These are phyloP conservation scores for Globisporangium emineosum DNA, from an alignment of 352 stramenopile genomes.

Conservation along the genomic window DNA sequence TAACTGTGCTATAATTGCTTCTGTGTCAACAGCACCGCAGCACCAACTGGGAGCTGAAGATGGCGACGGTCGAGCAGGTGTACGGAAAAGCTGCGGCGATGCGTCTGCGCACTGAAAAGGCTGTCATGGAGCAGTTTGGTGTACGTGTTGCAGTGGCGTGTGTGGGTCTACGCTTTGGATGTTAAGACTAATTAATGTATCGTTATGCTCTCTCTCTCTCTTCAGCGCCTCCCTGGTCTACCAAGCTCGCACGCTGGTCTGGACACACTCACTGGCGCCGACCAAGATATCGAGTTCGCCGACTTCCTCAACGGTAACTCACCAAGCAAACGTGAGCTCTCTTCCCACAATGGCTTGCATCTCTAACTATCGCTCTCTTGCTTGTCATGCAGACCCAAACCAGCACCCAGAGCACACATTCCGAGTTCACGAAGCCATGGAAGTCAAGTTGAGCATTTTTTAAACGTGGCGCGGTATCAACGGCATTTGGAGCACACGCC, in stretches of 20 bases:
- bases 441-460: conserved; percentile 89
- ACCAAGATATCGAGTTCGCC: conserved; percentile 78
- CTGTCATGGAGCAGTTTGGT: conserved; percentile 81
- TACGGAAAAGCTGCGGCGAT: conserved; percentile 88
- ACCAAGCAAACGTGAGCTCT: neutral
- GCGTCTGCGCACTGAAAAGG: conserved; percentile 86
- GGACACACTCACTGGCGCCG: conserved; percentile 75
- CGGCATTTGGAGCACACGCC: neutral
- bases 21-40: conserved; percentile 43
- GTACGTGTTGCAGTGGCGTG: conserved; percentile 24
- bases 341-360: neutral
- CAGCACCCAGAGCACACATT: conserved; percentile 79
- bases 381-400: conserved; percentile 45
- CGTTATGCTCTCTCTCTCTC: neutral
- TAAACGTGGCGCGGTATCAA: conserved; percentile 29
- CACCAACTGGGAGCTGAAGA: conserved; percentile 85
- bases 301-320: conserved; percentile 78
- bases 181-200: neutral
- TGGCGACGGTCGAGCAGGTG: conserved; percentile 85
- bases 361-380: neutral
- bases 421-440: conserved; percentile 85
- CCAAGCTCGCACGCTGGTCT: conserved; percentile 72
- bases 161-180: no score
- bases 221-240: conserved; percentile 75
- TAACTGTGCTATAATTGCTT: neutral